Percentiles rank a stretch among this genome's conserved stretches.
phyloP scores from a whole-genome alignment of 2,329 filamentous ascomycete species.

The Penicillium brasilianum region DNA sequence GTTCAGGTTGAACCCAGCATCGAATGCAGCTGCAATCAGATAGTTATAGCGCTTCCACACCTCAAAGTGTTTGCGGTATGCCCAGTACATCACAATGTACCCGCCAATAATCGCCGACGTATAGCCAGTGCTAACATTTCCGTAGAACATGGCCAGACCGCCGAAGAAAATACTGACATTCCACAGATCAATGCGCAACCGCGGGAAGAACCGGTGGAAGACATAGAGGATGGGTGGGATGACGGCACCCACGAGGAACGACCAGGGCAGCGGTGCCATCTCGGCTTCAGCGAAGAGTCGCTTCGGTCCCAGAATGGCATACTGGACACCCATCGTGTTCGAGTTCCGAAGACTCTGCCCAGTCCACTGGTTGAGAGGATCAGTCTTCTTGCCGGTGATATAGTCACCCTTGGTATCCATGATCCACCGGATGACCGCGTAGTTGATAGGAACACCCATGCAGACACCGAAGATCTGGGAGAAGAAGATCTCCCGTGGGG shows the following conservation, averaged over 20 bases:
- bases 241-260: constrained; percentile 40
- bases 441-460: constrained; percentile 66
- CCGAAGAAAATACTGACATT: constrained; percentile 68
- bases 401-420: constrained; percentile 62
- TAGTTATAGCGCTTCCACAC: constrained; percentile 67
- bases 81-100: constrained; percentile 65
- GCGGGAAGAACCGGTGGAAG: constrained; percentile 60
- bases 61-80: constrained; percentile 60
- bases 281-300: constrained; percentile 36
- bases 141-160: constrained; percentile 61
- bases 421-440: constrained; percentile 65
- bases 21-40: constrained; percentile 64
- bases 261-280: constrained; percentile 38
- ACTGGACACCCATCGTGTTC: constrained; percentile 63
- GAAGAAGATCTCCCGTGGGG: constrained; percentile 64
- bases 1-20: constrained; percentile 67
- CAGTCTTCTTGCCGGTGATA: constrained; percentile 55
- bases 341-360: constrained; percentile 59
- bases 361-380: constrained; percentile 67
- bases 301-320: constrained; percentile 59
- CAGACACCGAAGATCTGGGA: constrained; percentile 65
- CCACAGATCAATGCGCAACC: constrained; percentile 61
- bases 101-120: constrained; percentile 63
- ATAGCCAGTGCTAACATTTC: constrained; percentile 66
- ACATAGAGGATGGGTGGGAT: constrained; percentile 50